A percentile compares a stretch with the other conserved stretches of the same genome.
Conservation (phyloP, 1,139 yeast genomes). For the Candida sanyaensis region DNA sequence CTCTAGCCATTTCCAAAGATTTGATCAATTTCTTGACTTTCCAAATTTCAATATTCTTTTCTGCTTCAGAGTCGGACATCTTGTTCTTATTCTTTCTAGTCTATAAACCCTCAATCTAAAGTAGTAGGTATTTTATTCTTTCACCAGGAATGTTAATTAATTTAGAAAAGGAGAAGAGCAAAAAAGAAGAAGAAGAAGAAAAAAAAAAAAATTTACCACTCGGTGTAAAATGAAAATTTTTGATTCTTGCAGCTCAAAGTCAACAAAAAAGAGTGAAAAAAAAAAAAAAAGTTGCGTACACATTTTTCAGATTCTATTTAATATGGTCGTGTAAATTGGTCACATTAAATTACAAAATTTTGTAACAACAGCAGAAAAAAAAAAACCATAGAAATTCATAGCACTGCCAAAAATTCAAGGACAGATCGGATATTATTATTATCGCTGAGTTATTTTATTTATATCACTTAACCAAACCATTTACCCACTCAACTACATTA, state of each 20-base stretch:
- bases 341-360: not conserved
- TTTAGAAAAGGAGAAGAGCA: not conserved
- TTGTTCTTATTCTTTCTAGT: constrained; percentile 8
- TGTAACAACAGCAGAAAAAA: not conserved
- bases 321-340: too few relatives aligned
- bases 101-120: not conserved
- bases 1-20: constrained; percentile 86
- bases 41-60: constrained; percentile 98
- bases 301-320: too few relatives aligned
- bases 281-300: not conserved
- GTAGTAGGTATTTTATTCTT: not conserved
- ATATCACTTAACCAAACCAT: too few relatives aligned
- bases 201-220: not conserved
- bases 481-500: too few relatives aligned
- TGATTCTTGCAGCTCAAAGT: not conserved
- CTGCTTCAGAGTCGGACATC: constrained; percentile 50
- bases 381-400: not conserved
- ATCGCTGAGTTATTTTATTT: not conserved
- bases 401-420: not conserved
- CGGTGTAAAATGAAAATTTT: not conserved
- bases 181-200: not conserved
- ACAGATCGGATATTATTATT: not conserved
- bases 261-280: not conserved
- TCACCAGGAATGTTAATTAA: not conserved
- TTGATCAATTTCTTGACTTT: constrained; percentile 92